Conservation (phyloP, 805 yeast genomes). For the Kodamaea fukazawae region DNA sequence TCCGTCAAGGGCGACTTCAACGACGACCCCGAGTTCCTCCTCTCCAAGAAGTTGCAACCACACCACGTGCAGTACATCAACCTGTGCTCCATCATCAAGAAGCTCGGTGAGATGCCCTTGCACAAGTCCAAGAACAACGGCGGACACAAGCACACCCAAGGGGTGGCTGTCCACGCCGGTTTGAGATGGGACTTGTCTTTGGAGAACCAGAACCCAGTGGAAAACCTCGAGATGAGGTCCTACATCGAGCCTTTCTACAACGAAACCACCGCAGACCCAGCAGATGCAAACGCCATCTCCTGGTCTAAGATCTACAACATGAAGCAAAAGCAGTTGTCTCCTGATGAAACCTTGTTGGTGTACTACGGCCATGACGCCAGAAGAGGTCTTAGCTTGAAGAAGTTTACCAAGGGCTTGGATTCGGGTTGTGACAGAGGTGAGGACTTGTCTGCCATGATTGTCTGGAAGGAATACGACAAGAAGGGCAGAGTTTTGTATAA, state of each 20-base stretch:
- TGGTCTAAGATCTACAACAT: constrained; percentile 61
- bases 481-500: constrained; percentile 16
- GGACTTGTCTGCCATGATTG: constrained; percentile 58
- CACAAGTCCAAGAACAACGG: constrained; percentile 22
- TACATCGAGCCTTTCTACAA: constrained; percentile 64
- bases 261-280: constrained; percentile 50
- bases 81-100: constrained; percentile 60
- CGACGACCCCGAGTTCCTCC: constrained; percentile 35
- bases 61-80: constrained; percentile 61
- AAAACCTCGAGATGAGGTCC: constrained; percentile 67
- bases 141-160: constrained; percentile 24
- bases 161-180: constrained; percentile 82
- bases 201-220: constrained; percentile 58
- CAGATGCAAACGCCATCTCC: constrained; percentile 33
- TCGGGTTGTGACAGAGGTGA: constrained; percentile 79
- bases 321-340: constrained; percentile 35
- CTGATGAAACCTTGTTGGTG: constrained; percentile 42
- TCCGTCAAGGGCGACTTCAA: constrained; percentile 18
- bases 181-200: constrained; percentile 62
- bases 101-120: constrained; percentile 59
- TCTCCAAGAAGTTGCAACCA: constrained; percentile 56
- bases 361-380: constrained; percentile 90
- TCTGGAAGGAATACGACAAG: constrained; percentile 27
- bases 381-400: constrained; percentile 63
- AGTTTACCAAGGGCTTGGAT: constrained; percentile 78